phyloP scores from a whole-genome alignment of 768 basidiomycete genomes.

The Tricholoma bakamatsutake region DNA sequence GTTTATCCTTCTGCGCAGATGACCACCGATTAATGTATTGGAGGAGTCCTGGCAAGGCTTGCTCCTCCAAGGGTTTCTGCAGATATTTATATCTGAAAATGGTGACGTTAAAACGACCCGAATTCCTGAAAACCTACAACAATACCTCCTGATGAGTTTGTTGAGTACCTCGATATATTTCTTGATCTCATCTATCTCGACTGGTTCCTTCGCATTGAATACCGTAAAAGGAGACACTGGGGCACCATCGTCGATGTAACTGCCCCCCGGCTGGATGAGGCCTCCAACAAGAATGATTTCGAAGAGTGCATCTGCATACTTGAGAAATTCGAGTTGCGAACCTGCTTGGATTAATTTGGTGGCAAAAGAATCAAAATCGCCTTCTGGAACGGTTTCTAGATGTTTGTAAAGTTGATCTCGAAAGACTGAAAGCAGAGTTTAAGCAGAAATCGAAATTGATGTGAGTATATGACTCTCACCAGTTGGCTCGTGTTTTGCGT shows the following conservation, averaged over 20 bases:
- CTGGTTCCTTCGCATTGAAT: slow-evolving; percentile 74
- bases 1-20: slow-evolving; percentile 69
- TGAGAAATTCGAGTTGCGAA: slow-evolving; percentile 88
- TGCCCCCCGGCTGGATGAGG: slow-evolving; percentile 93
- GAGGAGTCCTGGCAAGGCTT: slow-evolving; percentile 73
- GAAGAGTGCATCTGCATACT: slow-evolving; percentile 96
- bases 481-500: slow-evolving; percentile 89
- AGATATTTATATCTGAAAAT: slow-evolving; percentile 91
- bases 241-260: slow-evolving; percentile 81
- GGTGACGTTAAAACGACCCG: slow-evolving; percentile 9
- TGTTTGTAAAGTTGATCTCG: slow-evolving; percentile 91
- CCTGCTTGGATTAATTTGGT: slow-evolving; percentile 90
- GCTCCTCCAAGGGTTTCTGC: slow-evolving; percentile 91
- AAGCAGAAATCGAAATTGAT: slow-evolving; percentile 8
- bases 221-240: slow-evolving; percentile 86
- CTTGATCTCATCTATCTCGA: slow-evolving; percentile 81
- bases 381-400: slow-evolving; percentile 72
- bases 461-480: slow-evolving; percentile 30
- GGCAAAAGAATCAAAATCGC: slow-evolving; percentile 78
- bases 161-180: slow-evolving; percentile 92
- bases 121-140: neutral
- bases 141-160: slow-evolving; percentile 90
- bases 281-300: slow-evolving; percentile 95
- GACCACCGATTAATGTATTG: slow-evolving; percentile 90
- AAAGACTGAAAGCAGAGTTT: slow-evolving; percentile 53